Evolutionary conservation across 768 basidiomycete genomes (phyloP).

Genomic region (Termitomyces heimii): DNA sequence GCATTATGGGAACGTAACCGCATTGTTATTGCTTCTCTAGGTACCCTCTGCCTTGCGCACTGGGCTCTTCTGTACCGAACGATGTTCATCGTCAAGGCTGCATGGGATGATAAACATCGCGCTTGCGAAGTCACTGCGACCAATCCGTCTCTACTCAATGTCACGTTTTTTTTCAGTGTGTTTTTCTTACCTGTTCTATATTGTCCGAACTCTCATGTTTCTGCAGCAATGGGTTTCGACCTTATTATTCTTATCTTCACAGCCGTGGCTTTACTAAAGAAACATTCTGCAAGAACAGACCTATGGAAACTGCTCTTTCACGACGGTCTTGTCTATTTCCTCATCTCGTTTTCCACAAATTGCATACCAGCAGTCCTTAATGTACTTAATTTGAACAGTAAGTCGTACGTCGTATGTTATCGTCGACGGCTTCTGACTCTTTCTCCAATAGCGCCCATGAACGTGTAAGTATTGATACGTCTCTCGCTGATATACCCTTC

Average conservation of each 20-base stretch:
- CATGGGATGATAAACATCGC: constrained; percentile 35
- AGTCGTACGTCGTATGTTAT: constrained; percentile 16
- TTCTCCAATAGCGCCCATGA: constrained; percentile 44
- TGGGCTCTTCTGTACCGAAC: constrained; percentile 65
- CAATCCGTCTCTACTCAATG: constrained; percentile 51
- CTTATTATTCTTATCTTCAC: constrained; percentile 54
- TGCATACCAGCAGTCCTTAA: constrained; percentile 63
- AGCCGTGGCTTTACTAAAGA: constrained; percentile 42
- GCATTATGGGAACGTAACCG: constrained; percentile 64
- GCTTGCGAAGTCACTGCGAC: constrained; percentile 49
- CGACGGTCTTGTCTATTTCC: constrained; percentile 69
- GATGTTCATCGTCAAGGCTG: constrained; percentile 60
- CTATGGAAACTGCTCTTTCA: constrained; percentile 68
- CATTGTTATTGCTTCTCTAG: constrained; percentile 43
- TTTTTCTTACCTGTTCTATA: constrained; percentile 3
- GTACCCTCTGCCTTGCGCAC: constrained; percentile 52
- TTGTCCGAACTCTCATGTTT: neutral
- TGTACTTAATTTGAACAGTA: constrained; percentile 54
- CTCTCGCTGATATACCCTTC: neutral
- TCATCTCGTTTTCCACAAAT: constrained; percentile 61
- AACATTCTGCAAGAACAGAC: constrained; percentile 48
- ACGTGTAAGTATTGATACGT: constrained; percentile 24
- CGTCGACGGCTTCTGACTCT: constrained; percentile 3
- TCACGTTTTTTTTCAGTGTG: constrained; percentile 69
- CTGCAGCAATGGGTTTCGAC: constrained; percentile 64